A percentile compares a stretch with the other conserved stretches of the same genome.
These are phyloP conservation scores for Podaxis carcinomalis DNA, from an alignment of 768 basidiomycete species.

Conservation along the genomic window DNA sequence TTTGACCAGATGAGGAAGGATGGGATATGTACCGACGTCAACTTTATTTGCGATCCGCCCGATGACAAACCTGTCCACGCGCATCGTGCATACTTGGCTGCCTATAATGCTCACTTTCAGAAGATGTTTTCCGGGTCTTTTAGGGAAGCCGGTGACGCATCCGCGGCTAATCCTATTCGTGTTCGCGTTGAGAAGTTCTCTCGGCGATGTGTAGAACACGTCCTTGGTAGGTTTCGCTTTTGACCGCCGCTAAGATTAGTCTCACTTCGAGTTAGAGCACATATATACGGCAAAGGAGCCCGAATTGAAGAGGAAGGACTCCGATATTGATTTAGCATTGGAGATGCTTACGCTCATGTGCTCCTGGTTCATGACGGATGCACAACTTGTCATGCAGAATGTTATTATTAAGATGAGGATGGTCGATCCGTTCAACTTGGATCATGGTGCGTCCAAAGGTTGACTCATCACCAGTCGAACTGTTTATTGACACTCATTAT, in stretches of 20 bases:
- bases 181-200: conserved; percentile 13
- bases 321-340: conserved; percentile 7
- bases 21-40: conserved; percentile 31
- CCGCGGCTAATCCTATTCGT: conserved; percentile 13
- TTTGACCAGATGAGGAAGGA: conserved; percentile 32
- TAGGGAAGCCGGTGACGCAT: conserved; percentile 18
- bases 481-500: not conserved
- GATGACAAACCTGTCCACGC: conserved; percentile 22
- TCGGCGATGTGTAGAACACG: conserved; percentile 18
- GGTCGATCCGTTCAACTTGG: conserved; percentile 25
- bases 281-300: conserved; percentile 24
- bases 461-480: not conserved
- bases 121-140: conserved; percentile 24
- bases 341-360: conserved; percentile 12
- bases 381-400: conserved; percentile 7
- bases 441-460: conserved; percentile 21
- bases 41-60: conserved; percentile 22
- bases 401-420: conserved; percentile 15
- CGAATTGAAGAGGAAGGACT: not conserved
- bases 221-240: conserved; percentile 23
- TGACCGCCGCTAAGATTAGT: not conserved
- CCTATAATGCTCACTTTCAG: conserved; percentile 27
- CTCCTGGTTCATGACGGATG: conserved; percentile 4
- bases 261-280: conserved; percentile 21
- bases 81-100: conserved; percentile 36